Base-by-base conservation (phyloP, 2,329 filamentous ascomycete genomes). In the Metarhizium rileyi region DNA sequence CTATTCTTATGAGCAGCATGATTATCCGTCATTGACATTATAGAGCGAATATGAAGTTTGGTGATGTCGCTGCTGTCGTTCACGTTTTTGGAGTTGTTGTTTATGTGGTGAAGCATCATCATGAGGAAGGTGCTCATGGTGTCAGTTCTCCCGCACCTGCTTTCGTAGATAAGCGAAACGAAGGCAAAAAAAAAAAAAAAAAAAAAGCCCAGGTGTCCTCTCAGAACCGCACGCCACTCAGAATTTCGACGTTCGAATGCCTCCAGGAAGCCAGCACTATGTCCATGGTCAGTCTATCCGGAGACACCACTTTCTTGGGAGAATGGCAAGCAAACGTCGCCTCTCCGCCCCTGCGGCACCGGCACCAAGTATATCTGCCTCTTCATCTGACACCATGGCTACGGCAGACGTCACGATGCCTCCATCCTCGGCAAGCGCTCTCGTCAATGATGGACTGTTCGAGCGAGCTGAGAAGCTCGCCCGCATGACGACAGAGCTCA, bases 401-500 rank as follows among this genome's bases (percentile, higher is more conserved):
- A 41, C 43, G 20, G 35, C 42, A 14, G 23, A 28, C 8, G 40
- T 46, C 23, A 42, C 52, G n/a, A 27, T 28, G 23, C 16, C 44
- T 44, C 16, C 18, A 22, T 47, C 44, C 1, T 33, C 43, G 12
- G 33, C 38, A 35, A 27, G 25, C n/a, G 44, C 23, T 8, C 8
- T 33, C 25, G 26, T 44, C 36, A 22, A 42, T n/a, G 33, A 33
- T 16, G 35, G 45, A 27, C 49, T 64, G 7, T 40, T 60, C 26
- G 51, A 52, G 9, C 58, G 61, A 26, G 64, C 66, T 36, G 61
- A 66, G 3, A 60, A 63, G 28, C 58, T 69, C n/a, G 62, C 66
- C 5, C 57, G 53, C 40, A 68, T 69, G 63, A 67, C 63, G 5
- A 55, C 63, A n/a, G 66, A 69, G 54, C 61, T 69, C 47, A 63